Conservation (phyloP, 306 rosid species). For the Gastrolobium bilobum region DNA sequence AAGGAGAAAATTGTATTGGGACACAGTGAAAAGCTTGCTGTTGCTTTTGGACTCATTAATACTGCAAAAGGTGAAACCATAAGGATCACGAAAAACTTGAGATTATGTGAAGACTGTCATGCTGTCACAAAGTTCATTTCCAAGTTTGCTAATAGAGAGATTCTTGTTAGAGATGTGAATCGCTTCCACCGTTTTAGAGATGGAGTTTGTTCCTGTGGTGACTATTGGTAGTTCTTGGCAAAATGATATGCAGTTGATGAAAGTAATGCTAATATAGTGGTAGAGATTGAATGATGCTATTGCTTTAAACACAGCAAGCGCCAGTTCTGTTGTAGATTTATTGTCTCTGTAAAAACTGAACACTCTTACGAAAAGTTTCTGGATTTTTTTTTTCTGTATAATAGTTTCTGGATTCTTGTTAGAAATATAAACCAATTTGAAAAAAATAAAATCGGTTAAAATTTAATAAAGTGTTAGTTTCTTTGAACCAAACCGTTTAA, state of each 20-base stretch:
- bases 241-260: slow-evolving; percentile 18
- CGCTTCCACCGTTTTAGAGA: slow-evolving; percentile 87
- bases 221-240: slow-evolving; percentile 80
- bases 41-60: slow-evolving; percentile 94
- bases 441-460: too few relatives aligned
- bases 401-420: too few relatives aligned
- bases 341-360: not conserved
- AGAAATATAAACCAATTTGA: too few relatives aligned
- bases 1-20: slow-evolving; percentile 85
- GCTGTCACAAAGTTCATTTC: slow-evolving; percentile 84
- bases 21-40: slow-evolving; percentile 90
- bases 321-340: slow-evolving; percentile 9
- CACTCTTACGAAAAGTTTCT: too few relatives aligned
- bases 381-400: too few relatives aligned
- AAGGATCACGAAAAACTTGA: slow-evolving; percentile 86
- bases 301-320: slow-evolving; percentile 3
- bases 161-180: slow-evolving; percentile 91
- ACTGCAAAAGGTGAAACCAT: slow-evolving; percentile 74
- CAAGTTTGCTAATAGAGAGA: slow-evolving; percentile 80
- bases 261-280: slow-evolving; percentile 14
- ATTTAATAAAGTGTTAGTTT: too few relatives aligned
- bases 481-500: too few relatives aligned
- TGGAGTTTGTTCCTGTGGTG: slow-evolving; percentile 91
- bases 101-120: slow-evolving; percentile 96
- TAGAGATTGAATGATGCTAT: slow-evolving; percentile 41